A percentile compares a stretch with the other conserved stretches of the same genome.
Evolutionary conservation across 2,329 filamentous ascomycete species (phyloP).

Genomic region (Aureobasidium sp.): DNA sequence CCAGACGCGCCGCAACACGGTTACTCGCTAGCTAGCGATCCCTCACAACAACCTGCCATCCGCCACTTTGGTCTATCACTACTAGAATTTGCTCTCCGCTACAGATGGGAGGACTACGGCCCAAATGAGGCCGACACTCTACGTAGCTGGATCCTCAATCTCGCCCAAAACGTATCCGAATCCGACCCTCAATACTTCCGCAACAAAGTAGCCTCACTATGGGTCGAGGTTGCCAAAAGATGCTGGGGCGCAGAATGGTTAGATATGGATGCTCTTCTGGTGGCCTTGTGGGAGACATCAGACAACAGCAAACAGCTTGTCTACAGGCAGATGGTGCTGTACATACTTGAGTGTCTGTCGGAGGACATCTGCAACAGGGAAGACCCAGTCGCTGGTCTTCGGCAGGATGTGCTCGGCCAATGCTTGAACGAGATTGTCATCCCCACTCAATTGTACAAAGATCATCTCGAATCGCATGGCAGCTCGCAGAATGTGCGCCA

Average conservation of each 20-base stretch:
- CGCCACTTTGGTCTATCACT: slow-evolving; percentile 91
- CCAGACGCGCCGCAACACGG: slow-evolving; percentile 77
- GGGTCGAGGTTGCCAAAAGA: slow-evolving; percentile 90
- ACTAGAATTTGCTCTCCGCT: slow-evolving; percentile 81
- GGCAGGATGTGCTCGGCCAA: slow-evolving; percentile 77
- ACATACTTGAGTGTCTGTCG: slow-evolving; percentile 81
- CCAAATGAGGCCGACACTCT: slow-evolving; percentile 61
- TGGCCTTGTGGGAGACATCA: slow-evolving; percentile 63
- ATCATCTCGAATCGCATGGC: slow-evolving; percentile 60
- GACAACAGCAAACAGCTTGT: slow-evolving; percentile 35
- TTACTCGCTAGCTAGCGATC: slow-evolving; percentile 71
- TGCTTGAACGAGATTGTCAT: slow-evolving; percentile 93
- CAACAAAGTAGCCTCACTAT: slow-evolving; percentile 90
- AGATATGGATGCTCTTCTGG: slow-evolving; percentile 82
- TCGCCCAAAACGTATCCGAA: slow-evolving; percentile 63
- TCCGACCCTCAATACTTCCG: slow-evolving; percentile 76
- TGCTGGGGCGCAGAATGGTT: slow-evolving; percentile 88
- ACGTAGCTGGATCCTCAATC: slow-evolving; percentile 68
- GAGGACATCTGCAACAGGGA: slow-evolving; percentile 92
- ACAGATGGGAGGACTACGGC: slow-evolving; percentile 71
- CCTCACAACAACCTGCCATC: slow-evolving; percentile 68
- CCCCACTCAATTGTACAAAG: slow-evolving; percentile 64
- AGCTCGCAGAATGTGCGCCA: slow-evolving; percentile 62
- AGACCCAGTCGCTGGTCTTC: slow-evolving; percentile 74
- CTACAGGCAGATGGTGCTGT: slow-evolving; percentile 81